Evolutionary conservation across 352 stramenopile genomes (phyloP), one percentile per base, ranked within the genome.

Genomic region (Blastocystis sp.): DNA sequence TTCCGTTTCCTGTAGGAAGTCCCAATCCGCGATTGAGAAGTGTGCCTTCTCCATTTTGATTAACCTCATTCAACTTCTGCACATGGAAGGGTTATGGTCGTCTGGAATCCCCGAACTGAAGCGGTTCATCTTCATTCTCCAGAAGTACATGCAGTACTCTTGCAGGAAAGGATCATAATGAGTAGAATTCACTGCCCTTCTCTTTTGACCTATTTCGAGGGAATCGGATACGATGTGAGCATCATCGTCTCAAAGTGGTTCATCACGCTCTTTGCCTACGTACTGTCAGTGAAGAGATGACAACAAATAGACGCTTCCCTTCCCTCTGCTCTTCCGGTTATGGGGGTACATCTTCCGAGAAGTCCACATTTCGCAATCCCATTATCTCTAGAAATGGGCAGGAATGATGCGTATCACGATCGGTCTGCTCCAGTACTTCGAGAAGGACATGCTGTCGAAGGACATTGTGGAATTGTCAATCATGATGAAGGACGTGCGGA

Each of bases 191-290:
- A 80, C 33, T 79, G 62, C 45, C 79, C 79, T 19, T 37, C 19
- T 1, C 26, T 89, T 26, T 24, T 79, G n/a, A 35, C 51, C 39
- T 65, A 89, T 45, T 89, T 89, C 55, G 63, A 89, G 24, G 24
- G 12, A 3, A 70, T 89, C n/a, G 79, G 79, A 2, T 89, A 79
- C 41, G 79, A 89, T 21, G 59, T 78, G 9, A 65, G 35, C 59
- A 89, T 89, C 26, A 77, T 89, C 39, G 66, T 89, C 35, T 79
- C 79, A 2, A 89, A 89, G 41, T 89, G 79, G 79, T 89, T 89
- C 50, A 77, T 89, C 33, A 89, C 79, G 29, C 79, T 89, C 6
- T 89, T 89, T 51, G 33, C 79, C 29, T 89, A 89, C 39, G 79
- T 89, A 35, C 4, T 29, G 6, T 16, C 26, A 13, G 12, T 12